A percentile compares a stretch with the other conserved stretches of the same genome.
Evolutionary conservation across 768 basidiomycete species (phyloP).

Genomic region (Astraeus odoratus): DNA sequence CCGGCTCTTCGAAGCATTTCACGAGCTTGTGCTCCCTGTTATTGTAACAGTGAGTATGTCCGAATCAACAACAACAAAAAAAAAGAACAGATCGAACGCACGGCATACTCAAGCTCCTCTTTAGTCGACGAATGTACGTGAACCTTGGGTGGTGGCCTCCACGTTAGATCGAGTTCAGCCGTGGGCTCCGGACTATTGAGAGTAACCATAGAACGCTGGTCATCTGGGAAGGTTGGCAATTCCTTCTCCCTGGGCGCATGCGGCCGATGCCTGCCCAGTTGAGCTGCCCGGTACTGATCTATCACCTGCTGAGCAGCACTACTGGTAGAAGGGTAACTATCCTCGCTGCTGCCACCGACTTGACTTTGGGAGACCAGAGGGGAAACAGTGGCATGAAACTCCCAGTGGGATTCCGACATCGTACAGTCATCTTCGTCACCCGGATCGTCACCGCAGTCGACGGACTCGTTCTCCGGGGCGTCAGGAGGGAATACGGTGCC

Average conservation of each 20-base stretch:
- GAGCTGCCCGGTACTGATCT: conserved; percentile 13
- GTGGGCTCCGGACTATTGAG: conserved; percentile 8
- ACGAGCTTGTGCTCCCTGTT: conserved; percentile 20
- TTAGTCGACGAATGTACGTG: conserved; percentile 30
- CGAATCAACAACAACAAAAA: not conserved
- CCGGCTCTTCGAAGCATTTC: conserved; percentile 22
- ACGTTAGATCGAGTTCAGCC: conserved; percentile 23
- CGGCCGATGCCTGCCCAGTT: not conserved
- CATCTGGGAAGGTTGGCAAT: conserved; percentile 14
- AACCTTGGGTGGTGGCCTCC: conserved; percentile 27
- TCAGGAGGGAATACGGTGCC: conserved; percentile 16
- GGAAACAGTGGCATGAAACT: conserved; percentile 4
- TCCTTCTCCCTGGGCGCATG: conserved; percentile 8
- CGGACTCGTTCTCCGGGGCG: conserved; percentile 1
- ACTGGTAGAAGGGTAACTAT: not conserved
- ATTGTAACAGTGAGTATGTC: not conserved
- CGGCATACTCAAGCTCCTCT: conserved; percentile 32
- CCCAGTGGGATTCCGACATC: conserved; percentile 8
- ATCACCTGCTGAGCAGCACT: conserved; percentile 19
- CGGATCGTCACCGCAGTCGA: conserved; percentile 6
- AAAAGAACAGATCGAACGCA: conserved; percentile 21
- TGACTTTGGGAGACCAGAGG: not conserved
- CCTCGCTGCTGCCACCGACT: conserved; percentile 2
- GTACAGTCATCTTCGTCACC: conserved; percentile 5
- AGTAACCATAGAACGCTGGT: conserved; percentile 22